Evolutionary conservation across 1,139 yeast genomes (phyloP), one percentile per base, ranked within the genome.

Genomic region (Hansenula anomala): DNA sequence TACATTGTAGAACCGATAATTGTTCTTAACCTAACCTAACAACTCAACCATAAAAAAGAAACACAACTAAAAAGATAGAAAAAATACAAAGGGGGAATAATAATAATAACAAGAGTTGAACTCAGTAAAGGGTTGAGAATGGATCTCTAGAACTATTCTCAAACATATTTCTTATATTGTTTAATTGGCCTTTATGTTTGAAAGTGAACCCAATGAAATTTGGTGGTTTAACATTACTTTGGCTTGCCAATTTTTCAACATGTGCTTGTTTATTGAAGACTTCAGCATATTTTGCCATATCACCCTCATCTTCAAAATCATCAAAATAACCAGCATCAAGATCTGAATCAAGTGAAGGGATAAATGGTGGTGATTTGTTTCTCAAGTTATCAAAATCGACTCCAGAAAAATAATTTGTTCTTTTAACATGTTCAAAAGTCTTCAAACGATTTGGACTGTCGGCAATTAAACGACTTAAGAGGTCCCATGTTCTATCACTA

Each of bases 321-420:
- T 94, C 99, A 60, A 94, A 94, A 65, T 94, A 94, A 1, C 98
- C 99, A 1, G 97, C 97, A 65, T 94, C 99, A 47, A 90, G 94
- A 56, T 94, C 98, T 45, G 89, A 86, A 58, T 92, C 97, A 47
- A 94, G 72, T 56, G 94, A 96, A 2, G 99, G 99, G 23, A 94
- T 86, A 61, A 94, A 94, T 22, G 99, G 99, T 5, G 98, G 96
- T 18, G 80, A 72, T 46, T 79, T 73, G 27, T 64, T 66, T 55
- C 96, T 76, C 49, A 94, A 64, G 20, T 64, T 65, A 4, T 72
- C 76, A 83, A 96, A 92, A 54, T 86, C 81, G 23, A 89, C 77
- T 52, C 90, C 97, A 30, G 76, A 67, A 56, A 94, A 94, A 63
- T 94, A 94, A 10, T 81, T 70, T 74, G 84, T 87, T 36, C 73